Conservation (phyloP, 176 grass and related monocot genomes). For the Phoenix dactylifera region DNA sequence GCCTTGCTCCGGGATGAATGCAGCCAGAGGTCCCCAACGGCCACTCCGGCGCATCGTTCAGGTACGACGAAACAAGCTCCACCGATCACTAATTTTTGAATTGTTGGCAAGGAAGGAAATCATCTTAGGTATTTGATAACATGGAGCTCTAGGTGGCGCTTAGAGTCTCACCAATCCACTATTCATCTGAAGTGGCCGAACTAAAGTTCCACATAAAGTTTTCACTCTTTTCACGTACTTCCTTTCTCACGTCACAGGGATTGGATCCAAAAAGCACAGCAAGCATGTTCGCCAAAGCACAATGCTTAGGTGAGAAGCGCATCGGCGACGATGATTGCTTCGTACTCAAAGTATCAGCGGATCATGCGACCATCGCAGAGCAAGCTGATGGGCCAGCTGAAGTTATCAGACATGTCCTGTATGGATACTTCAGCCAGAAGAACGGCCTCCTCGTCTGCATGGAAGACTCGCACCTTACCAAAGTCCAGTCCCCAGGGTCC, state of each 20-base stretch:
- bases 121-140: no score
- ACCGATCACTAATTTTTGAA: no score
- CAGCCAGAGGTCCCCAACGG: constrained; percentile 26
- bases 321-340: constrained; percentile 39
- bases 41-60: constrained; percentile 35
- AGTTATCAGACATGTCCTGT: constrained; percentile 31
- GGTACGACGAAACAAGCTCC: constrained; percentile 3
- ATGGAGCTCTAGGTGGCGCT: no score
- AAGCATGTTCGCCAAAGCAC: constrained; percentile 28
- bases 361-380: constrained; percentile 18
- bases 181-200: no score
- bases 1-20: constrained; percentile 34
- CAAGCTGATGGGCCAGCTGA: constrained; percentile 26
- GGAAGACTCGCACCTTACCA: constrained; percentile 34
- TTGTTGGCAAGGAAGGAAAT: no score
- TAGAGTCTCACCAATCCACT: no score
- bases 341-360: constrained; percentile 24
- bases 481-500: constrained; percentile 23
- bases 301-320: constrained; percentile 32
- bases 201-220: no score
- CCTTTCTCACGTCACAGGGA: constrained; percentile 15
- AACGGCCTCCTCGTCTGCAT: constrained; percentile 34
- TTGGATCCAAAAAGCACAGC: constrained; percentile 36
- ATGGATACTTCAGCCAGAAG: constrained; percentile 41
- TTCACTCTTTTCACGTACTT: no score